Evolutionary conservation across 495 filamentous ascomycete species (phyloP).

Genomic region (Hyaloscypha hepaticicola): DNA sequence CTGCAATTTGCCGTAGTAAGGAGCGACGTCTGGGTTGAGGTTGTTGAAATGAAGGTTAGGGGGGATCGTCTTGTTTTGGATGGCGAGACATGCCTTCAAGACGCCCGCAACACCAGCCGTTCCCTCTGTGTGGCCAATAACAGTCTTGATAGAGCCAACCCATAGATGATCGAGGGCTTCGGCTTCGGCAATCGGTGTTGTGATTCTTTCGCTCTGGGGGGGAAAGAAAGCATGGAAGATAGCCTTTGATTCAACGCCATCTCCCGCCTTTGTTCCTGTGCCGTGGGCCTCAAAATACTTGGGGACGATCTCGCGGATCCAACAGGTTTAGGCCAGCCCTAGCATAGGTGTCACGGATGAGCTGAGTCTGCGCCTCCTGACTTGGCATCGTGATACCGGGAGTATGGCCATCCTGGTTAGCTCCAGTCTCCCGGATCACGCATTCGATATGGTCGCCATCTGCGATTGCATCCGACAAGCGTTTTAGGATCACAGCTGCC

Average conservation of each 20-base stretch:
- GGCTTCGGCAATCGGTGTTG: too few relatives aligned
- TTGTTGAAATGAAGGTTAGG: slow-evolving; percentile 54
- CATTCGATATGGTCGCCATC: slow-evolving; percentile 59
- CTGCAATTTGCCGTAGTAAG: slow-evolving; percentile 36
- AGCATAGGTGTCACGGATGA: slow-evolving; percentile 53
- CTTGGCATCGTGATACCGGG: slow-evolving; percentile 59
- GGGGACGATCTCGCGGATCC: not conserved
- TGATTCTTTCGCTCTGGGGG: not conserved
- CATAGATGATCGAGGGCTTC: slow-evolving; percentile 30
- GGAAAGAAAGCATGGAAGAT: not conserved
- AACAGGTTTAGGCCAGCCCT: slow-evolving; percentile 33
- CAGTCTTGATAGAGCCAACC: slow-evolving; percentile 52
- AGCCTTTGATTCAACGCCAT: not conserved
- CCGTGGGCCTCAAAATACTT: slow-evolving; percentile 27
- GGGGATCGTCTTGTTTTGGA: slow-evolving; percentile 48
- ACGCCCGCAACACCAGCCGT: slow-evolving; percentile 59
- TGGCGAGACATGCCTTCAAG: slow-evolving; percentile 53
- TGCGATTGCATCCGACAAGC: slow-evolving; percentile 50
- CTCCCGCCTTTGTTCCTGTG: not conserved
- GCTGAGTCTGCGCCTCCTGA: slow-evolving; percentile 50
- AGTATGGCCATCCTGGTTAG: slow-evolving; percentile 54
- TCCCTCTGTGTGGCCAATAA: slow-evolving; percentile 42
- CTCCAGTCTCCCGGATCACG: slow-evolving; percentile 56
- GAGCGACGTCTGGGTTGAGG: slow-evolving; percentile 47
- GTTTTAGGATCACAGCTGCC: slow-evolving; percentile 58